Evolutionary conservation across 1,284 basidiomycete species (phyloP).

Genomic region (Leucoagaricus sp.): DNA sequence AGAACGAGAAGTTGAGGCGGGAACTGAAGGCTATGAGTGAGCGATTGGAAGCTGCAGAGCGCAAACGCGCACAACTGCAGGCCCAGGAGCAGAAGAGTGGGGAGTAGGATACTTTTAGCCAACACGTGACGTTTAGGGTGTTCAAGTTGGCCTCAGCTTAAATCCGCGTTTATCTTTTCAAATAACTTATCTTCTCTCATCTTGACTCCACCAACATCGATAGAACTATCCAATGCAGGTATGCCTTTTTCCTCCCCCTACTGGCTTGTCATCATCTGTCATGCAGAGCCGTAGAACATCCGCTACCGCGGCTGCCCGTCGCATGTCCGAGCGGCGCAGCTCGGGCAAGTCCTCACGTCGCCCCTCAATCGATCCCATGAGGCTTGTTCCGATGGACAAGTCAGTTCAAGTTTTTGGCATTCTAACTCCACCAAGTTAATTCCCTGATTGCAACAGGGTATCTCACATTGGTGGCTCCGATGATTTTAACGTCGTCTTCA

Average conservation of each 20-base stretch:
- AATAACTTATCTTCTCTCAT: conserved; percentile 8
- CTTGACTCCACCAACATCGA: conserved; percentile 10
- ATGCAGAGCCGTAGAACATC: conserved; percentile 21
- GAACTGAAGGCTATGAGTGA: conserved; percentile 75
- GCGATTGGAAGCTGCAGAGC: conserved; percentile 71
- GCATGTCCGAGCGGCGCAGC: conserved; percentile 38
- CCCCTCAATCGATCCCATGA: conserved; percentile 72
- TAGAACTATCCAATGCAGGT: conserved; percentile 4
- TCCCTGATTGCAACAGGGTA: conserved; percentile 38
- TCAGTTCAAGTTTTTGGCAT: conserved; percentile 29
- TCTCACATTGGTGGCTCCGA: conserved; percentile 58
- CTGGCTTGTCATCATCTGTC: background rate
- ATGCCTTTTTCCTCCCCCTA: conserved; percentile 7
- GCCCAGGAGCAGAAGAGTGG: conserved; percentile 40
- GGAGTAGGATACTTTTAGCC: conserved; percentile 23
- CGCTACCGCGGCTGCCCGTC: conserved; percentile 15
- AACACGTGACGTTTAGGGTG: conserved; percentile 1
- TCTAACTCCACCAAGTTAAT: conserved; percentile 7
- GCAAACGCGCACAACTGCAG: conserved; percentile 57
- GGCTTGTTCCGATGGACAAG: conserved; percentile 80
- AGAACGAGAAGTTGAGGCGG: conserved; percentile 75
- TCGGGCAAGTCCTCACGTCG: conserved; percentile 38
- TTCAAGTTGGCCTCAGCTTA: background rate
- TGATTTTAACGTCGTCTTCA: conserved; percentile 88
- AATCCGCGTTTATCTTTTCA: background rate